Percentiles rank a stretch among this genome's conserved stretches.
phyloP scores from a whole-genome alignment of 768 basidiomycete genomes.

The Mycena olivaceomarginata region DNA sequence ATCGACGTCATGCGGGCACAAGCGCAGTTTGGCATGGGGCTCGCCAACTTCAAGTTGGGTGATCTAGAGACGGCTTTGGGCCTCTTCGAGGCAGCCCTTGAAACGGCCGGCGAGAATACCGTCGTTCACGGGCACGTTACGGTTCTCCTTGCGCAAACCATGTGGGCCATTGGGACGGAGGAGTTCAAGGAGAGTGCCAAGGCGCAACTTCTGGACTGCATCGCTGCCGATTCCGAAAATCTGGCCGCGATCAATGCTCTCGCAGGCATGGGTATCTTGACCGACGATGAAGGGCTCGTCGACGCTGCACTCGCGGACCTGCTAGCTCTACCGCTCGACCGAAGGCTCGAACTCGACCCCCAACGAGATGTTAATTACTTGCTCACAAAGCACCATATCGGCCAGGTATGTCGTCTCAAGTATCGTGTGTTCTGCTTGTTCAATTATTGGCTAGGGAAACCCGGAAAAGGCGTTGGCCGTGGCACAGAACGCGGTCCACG shows the following conservation, averaged over 20 bases:
- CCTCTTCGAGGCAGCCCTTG: constrained; percentile 81
- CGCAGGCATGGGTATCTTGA: constrained; percentile 92
- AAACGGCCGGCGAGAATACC: constrained; percentile 68
- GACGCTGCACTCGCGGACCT: constrained; percentile 93
- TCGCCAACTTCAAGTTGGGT: constrained; percentile 81
- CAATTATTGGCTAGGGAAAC: constrained; percentile 63
- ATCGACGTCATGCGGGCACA: constrained; percentile 72
- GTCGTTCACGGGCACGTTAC: constrained; percentile 79
- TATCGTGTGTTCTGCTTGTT: constrained; percentile 11
- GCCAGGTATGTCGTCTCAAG: constrained; percentile 69
- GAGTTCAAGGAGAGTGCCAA: constrained; percentile 89
- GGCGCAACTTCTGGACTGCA: constrained; percentile 86
- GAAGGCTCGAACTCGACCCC: constrained; percentile 81
- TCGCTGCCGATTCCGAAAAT: constrained; percentile 86
- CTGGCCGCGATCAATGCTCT: constrained; percentile 88
- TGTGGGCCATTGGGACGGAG: constrained; percentile 89
- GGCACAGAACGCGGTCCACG: constrained; percentile 74
- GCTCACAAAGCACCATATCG: constrained; percentile 81
- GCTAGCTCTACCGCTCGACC: constrained; percentile 79
- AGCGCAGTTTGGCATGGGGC: constrained; percentile 80
- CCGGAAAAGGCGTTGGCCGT: constrained; percentile 67
- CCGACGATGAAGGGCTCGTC: constrained; percentile 84
- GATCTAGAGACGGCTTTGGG: constrained; percentile 78
- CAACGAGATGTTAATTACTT: constrained; percentile 82
- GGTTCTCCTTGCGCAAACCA: constrained; percentile 87